Evolutionary conservation across 2,329 filamentous ascomycete genomes (phyloP), one percentile per base, ranked within the genome.

Genomic region (Aspergillus candidus): DNA sequence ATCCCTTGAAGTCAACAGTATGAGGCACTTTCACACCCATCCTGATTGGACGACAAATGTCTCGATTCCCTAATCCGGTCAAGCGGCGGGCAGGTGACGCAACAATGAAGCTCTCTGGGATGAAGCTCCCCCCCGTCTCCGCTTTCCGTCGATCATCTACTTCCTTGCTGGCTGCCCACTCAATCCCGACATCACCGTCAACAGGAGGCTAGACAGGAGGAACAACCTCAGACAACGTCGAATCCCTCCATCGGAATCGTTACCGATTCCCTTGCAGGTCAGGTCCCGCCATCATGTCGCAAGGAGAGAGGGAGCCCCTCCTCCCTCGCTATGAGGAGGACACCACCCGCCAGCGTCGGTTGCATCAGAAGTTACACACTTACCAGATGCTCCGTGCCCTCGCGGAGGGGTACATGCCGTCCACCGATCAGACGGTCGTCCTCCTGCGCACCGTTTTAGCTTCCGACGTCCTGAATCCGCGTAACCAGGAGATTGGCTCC

Each of bases 301-400:
- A 73, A 42, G 76, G 75, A 46, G 86, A 91, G 60, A 83, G 80
- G 41, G 75, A 89, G 59, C 89, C 89, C 50, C 76, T 95, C 44
- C 80, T 95, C 38, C 86, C 89, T 46, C 83, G 82, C 57, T 93
- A 71, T 44, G 61, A 65, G 48, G 84, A 94, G 65, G 87, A 93
- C 58, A 94, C 90, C 1, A 70, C 75, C 29, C 72, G 90, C 42
- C 87, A 95, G 75, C 76, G 82, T 38, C 75, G 82, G 57, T 76
- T 94, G 46, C 87, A 91, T 60, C 82, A 91, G 66, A 96, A 95
- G 74, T 78, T 97, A 48, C 91, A 95, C 69, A 84, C 84, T 18
- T 96, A 95, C 62, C 88, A 95, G 73, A 94, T 95, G 84, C 63
- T 89, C 22, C 79, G 86, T 41, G 91, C 91, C 43, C 65, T 96